phyloP scores from a whole-genome alignment of 2,329 filamentous ascomycete species.

The Beauveria australis region DNA sequence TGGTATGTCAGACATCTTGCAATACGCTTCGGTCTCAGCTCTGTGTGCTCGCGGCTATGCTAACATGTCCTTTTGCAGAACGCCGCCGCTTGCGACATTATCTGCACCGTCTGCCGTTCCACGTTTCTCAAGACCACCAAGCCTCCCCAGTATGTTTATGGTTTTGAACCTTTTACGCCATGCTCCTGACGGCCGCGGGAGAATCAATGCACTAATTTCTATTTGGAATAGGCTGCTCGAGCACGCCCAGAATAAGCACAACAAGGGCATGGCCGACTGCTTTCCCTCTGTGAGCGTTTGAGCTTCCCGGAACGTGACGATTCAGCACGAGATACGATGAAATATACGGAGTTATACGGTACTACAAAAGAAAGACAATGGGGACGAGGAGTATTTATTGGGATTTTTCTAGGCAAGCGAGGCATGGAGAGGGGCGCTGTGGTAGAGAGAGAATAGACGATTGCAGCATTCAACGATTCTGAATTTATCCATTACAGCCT shows the following conservation, averaged over 20 bases:
- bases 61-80: constrained; percentile 40
- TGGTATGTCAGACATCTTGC: constrained; percentile 35
- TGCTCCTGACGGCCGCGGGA: too few relatives aligned
- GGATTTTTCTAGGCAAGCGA: not conserved
- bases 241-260: constrained; percentile 71
- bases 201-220: not conserved
- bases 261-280: constrained; percentile 61
- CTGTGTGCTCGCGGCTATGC: not conserved
- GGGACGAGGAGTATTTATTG: not conserved
- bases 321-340: constrained; percentile 3
- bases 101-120: constrained; percentile 68
- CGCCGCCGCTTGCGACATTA: constrained; percentile 64
- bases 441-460: not conserved
- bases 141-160: constrained; percentile 51
- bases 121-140: constrained; percentile 74
- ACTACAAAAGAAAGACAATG: not conserved
- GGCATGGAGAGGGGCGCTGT: constrained; percentile 2
- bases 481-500: not conserved
- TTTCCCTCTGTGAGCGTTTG: constrained; percentile 42
- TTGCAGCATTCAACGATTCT: not conserved
- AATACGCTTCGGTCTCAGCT: not conserved
- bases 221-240: constrained; percentile 47
- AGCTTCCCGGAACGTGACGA: constrained; percentile 15
- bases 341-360: constrained; percentile 3
- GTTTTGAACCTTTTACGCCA: not conserved